These are phyloP conservation scores for Trifolium subterraneum DNA, from an alignment of 306 rosid genomes.

Conservation along the genomic window DNA sequence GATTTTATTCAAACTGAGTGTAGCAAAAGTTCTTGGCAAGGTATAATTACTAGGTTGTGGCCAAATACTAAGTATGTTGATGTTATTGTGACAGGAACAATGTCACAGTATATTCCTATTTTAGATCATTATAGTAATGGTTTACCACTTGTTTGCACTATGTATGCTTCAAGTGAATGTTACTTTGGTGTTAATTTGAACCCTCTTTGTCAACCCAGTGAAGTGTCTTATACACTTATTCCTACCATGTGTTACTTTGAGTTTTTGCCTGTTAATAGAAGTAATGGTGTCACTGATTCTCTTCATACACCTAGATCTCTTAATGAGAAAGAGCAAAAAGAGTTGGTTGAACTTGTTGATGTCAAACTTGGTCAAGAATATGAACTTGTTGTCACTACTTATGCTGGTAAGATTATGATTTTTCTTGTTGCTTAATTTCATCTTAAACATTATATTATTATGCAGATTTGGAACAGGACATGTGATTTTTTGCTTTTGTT, in stretches of 20 bases:
- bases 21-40: constrained; percentile 68
- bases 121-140: constrained; percentile 85
- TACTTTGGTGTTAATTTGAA: constrained; percentile 91
- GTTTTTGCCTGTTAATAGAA: constrained; percentile 73
- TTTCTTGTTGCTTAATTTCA: neutral
- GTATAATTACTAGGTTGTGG: constrained; percentile 89
- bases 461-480: constrained; percentile 16
- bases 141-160: constrained; percentile 91
- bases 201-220: constrained; percentile 82
- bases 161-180: constrained; percentile 97
- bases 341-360: constrained; percentile 77
- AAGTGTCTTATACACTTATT: constrained; percentile 88
- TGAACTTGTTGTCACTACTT: constrained; percentile 95
- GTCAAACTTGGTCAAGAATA: constrained; percentile 91
- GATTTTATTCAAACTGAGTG: constrained; percentile 69
- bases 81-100: constrained; percentile 97
- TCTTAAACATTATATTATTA: neutral
- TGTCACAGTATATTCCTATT: constrained; percentile 95
- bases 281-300: constrained; percentile 54
- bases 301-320: constrained; percentile 45
- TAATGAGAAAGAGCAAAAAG: constrained; percentile 63
- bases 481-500: neutral
- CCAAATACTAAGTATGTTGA: constrained; percentile 95
- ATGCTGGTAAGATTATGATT: constrained; percentile 61
- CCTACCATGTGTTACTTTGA: constrained; percentile 95